These are phyloP conservation scores for Raphanus sativus DNA, from an alignment of 345 rosid species.

Conservation along the genomic window DNA sequence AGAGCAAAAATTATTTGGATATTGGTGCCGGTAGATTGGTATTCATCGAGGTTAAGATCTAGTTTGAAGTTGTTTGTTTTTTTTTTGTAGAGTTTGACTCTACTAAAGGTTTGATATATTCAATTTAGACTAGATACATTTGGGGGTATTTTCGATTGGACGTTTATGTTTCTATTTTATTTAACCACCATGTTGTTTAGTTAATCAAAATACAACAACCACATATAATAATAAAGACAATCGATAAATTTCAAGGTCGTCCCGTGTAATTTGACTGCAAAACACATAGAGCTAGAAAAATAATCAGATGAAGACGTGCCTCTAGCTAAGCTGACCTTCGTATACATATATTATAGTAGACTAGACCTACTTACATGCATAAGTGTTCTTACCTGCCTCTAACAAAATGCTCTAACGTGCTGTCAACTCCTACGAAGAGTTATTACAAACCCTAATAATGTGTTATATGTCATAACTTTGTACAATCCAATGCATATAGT, in stretches of 20 bases:
- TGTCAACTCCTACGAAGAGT: slow-evolving; percentile 37
- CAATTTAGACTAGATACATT: not conserved
- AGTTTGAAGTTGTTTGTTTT: too few relatives aligned
- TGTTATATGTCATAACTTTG: not conserved
- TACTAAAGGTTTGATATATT: too few relatives aligned
- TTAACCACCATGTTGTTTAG: not conserved
- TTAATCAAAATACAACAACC: not conserved
- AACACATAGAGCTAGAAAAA: not conserved
- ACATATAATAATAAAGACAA: not conserved
- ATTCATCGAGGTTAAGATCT: too few relatives aligned
- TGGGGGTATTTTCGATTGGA: not conserved
- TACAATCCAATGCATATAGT: slow-evolving; percentile 3
- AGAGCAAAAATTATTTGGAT: too few relatives aligned
- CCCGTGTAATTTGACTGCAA: not conserved
- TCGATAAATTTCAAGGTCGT: not conserved
- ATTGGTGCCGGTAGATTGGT: too few relatives aligned
- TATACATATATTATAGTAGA: not conserved
- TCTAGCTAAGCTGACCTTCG: slow-evolving; percentile 28
- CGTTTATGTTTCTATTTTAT: not conserved
- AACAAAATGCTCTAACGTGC: slow-evolving; percentile 31
- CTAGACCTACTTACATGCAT: slow-evolving; percentile 28
- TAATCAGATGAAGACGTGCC: slow-evolving; percentile 24
- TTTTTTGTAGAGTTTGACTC: too few relatives aligned
- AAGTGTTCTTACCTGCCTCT: slow-evolving; percentile 31
- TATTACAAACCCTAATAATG: slow-evolving; percentile 1